These are phyloP conservation scores for Huntiella moniliformis DNA, from an alignment of 2,329 filamentous ascomycete species.

Conservation along the genomic window DNA sequence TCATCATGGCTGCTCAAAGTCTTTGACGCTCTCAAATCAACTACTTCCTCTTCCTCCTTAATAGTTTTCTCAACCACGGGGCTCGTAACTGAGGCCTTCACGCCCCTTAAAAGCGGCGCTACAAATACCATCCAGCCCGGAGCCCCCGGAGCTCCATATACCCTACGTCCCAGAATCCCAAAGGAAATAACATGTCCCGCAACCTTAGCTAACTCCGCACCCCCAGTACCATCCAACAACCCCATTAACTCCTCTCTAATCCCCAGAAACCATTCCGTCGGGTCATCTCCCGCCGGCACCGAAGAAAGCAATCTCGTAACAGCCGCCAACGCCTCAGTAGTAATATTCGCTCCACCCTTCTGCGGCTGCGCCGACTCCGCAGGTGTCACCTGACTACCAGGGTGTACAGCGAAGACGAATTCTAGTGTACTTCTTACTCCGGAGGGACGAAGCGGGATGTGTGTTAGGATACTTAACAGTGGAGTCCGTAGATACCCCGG, in stretches of 20 bases:
- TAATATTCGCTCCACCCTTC: slow-evolving; percentile 43
- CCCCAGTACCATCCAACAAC: slow-evolving; percentile 42
- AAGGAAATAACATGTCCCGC: slow-evolving; percentile 45
- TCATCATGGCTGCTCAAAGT: slow-evolving; percentile 28
- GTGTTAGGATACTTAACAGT: slow-evolving; percentile 37
- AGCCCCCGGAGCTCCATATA: slow-evolving; percentile 43
- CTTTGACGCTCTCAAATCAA: slow-evolving; percentile 26
- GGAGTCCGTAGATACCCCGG: slow-evolving; percentile 40
- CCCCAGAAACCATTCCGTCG: slow-evolving; percentile 39
- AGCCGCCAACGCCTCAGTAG: slow-evolving; percentile 47
- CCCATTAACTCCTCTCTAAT: slow-evolving; percentile 41
- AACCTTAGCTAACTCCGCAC: slow-evolving; percentile 37
- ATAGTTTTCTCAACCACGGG: slow-evolving; percentile 18
- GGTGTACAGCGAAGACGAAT: slow-evolving; percentile 52
- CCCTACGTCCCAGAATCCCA: slow-evolving; percentile 45
- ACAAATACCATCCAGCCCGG: slow-evolving; percentile 46
- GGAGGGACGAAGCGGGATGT: slow-evolving; percentile 39
- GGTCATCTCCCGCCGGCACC: slow-evolving; percentile 33
- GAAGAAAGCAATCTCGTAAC: slow-evolving; percentile 42
- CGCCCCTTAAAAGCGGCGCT: slow-evolving; percentile 32
- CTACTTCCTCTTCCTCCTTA: slow-evolving; percentile 20
- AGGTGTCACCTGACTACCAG: slow-evolving; percentile 26
- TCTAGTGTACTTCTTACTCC: slow-evolving; percentile 51
- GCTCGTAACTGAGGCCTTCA: slow-evolving; percentile 20
- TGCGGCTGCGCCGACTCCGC: slow-evolving; percentile 26